Conservation (phyloP, 768 basidiomycete species). For the Tylopilus plumbeoviolaceoides region DNA sequence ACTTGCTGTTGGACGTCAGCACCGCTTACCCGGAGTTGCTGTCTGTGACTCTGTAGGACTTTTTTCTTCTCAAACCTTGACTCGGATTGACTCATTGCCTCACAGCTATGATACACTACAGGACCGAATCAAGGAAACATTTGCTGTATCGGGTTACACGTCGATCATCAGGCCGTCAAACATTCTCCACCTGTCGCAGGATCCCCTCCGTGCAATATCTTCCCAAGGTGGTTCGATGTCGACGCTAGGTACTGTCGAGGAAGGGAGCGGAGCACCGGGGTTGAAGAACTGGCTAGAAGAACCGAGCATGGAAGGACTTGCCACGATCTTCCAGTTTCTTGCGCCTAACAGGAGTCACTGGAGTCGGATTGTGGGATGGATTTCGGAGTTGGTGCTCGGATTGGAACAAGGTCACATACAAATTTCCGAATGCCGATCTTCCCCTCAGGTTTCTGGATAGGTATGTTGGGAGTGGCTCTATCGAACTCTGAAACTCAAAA, state of each 20-base stretch:
- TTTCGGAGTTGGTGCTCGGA: conserved; percentile 54
- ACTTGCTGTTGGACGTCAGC: conserved; percentile 68
- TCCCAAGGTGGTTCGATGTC: conserved; percentile 53
- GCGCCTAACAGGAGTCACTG: conserved; percentile 50
- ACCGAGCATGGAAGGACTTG: conserved; percentile 68
- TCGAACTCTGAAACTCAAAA: too few relatives aligned
- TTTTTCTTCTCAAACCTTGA: conserved; percentile 1
- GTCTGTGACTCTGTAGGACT: conserved; percentile 65
- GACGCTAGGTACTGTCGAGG: conserved; percentile 62
- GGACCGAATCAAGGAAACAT: conserved; percentile 69
- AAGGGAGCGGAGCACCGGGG: conserved; percentile 38
- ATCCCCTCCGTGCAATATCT: conserved; percentile 39
- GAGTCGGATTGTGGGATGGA: conserved; percentile 70
- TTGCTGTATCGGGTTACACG: conserved; percentile 68
- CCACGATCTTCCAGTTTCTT: conserved; percentile 67
- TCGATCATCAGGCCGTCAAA: conserved; percentile 68
- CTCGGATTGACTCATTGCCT: conserved; percentile 4
- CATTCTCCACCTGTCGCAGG: conserved; percentile 68
- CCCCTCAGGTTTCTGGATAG: too few relatives aligned
- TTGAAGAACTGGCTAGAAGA: conserved; percentile 61
- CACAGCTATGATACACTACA: conserved; percentile 73
- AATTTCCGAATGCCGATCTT: too few relatives aligned
- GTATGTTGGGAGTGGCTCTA: too few relatives aligned
- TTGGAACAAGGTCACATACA: conserved; percentile 26
- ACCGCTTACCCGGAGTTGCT: conserved; percentile 67